Base-by-base conservation (phyloP, 2,329 filamentous ascomycete genomes). In the Curvularia lunata region DNA sequence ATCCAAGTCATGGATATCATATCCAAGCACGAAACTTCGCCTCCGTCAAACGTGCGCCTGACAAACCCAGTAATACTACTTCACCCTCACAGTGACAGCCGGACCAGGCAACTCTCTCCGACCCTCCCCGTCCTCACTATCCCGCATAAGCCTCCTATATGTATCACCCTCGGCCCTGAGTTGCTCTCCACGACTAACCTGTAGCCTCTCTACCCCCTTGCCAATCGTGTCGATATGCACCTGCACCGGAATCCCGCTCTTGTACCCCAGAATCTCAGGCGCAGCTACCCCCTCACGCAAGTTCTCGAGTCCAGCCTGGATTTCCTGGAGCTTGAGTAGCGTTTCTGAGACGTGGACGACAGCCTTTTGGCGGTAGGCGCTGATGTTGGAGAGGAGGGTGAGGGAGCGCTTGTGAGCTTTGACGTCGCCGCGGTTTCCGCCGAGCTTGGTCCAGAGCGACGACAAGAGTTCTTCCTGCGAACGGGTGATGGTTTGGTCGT, bases 191-290 rank as follows among this genome's bases (percentile, higher is more conserved):
- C 90, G 81, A 46, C 88, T 86, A 21, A 79, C 77, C 72, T 91
- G 87, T 59, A 95, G 77, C 61, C 91, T 82, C 74, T 92, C 88
- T 1, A 93, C 86, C 0, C 89, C 89, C 48, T 86, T 80, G 56
- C 89, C 83, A 60, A 95, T 92, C 54, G 86, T 88, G 64, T 91
- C 87, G 40, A 95, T 87, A 70, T 95, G 90, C 41, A 91, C 87
- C 49, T 84, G 83, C 4, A 95, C 78, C 2, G 90, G 89, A 9
- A 91, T 81, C 27, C 81, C 78, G 3, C 77, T 74, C 7, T 79
- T 78, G 25, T 80, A 82, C 1, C 82, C 83, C 10, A 87, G 67
- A 9, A 89, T 74, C 62, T 87, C 87, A 0, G 91, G 89, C 54
- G 85, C 83, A 0, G 85, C 86, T 9, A 93, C 88, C 5, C 88